phyloP scores from a whole-genome alignment of 208 protist species.

The Leishmania martiniquensis region DNA sequence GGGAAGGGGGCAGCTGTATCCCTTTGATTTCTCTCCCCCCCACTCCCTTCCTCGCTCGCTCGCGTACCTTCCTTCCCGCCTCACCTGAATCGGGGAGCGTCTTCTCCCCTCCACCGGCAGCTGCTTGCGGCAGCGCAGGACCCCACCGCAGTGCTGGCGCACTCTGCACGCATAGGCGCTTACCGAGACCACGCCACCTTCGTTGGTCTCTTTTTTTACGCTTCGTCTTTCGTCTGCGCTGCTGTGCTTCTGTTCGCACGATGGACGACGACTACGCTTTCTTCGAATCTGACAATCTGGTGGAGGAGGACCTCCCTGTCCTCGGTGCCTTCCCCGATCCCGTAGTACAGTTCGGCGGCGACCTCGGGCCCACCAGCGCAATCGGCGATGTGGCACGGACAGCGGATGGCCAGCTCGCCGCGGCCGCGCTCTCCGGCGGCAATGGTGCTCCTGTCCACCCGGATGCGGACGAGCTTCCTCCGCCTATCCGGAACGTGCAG shows the following conservation, averaged over 20 bases:
- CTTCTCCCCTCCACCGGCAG: not conserved
- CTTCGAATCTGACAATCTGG: conserved; percentile 4
- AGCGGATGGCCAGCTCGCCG: conserved; percentile 29
- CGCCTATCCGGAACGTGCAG: conserved; percentile 46
- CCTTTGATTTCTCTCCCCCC: not conserved
- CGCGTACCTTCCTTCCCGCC: not conserved
- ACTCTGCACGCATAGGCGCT: not conserved
- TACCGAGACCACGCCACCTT: not conserved
- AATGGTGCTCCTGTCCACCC: conserved; percentile 11
- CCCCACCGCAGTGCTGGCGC: not conserved
- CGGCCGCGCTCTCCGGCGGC: conserved; percentile 5
- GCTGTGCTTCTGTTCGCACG: not conserved
- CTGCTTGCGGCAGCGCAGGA: not conserved
- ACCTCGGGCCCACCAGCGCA: conserved; percentile 17
- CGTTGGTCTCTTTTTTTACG: not conserved
- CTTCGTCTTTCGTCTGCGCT: too few species aligned
- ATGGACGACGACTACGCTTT: conserved; percentile 20
- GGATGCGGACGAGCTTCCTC: conserved; percentile 28
- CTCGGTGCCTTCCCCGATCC: conserved; percentile 9
- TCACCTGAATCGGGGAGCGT: not conserved
- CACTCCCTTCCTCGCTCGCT: not conserved
- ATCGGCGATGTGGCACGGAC: conserved; percentile 30
- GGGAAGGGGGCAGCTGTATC: too few species aligned
- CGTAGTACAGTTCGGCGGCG: conserved; percentile 8
- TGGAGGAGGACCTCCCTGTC: conserved; percentile 18